Conservation (phyloP, 768 basidiomycete species). For the Fistulinella prunicolor region DNA sequence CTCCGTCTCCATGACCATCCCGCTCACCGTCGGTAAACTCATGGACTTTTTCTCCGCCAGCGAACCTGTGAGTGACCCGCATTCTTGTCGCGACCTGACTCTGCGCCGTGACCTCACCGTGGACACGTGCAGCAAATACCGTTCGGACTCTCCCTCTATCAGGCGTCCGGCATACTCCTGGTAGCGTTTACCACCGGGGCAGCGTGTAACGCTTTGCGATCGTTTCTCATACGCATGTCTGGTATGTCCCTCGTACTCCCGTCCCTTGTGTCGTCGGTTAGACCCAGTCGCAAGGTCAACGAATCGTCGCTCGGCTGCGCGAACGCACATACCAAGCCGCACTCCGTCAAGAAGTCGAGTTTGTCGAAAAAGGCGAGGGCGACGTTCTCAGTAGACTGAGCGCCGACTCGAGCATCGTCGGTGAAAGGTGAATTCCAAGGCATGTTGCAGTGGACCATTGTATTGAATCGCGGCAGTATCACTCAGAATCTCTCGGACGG, state of each 20-base stretch:
- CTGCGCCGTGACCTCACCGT: neutral
- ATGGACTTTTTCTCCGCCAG: slow-evolving; percentile 88
- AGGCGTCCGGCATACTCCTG: slow-evolving; percentile 74
- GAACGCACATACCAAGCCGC: slow-evolving; percentile 82
- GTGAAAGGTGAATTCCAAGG: slow-evolving; percentile 63
- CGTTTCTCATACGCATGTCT: slow-evolving; percentile 82
- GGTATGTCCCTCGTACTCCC: slow-evolving; percentile 46
- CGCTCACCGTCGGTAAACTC: slow-evolving; percentile 88
- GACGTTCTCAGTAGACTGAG: slow-evolving; percentile 91
- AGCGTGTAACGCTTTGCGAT: slow-evolving; percentile 77
- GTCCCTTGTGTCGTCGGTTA: too few relatives aligned
- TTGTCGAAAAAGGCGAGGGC: slow-evolving; percentile 88
- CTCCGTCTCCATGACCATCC: slow-evolving; percentile 87
- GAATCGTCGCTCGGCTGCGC: slow-evolving; percentile 86
- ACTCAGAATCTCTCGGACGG: slow-evolving; percentile 82
- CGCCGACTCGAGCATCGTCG: slow-evolving; percentile 89
- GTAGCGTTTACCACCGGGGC: slow-evolving; percentile 85
- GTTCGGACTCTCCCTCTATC: slow-evolving; percentile 71
- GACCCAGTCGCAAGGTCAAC: slow-evolving; percentile 68
- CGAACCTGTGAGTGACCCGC: slow-evolving; percentile 53
- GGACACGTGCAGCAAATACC: slow-evolving; percentile 61
- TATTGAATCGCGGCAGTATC: slow-evolving; percentile 37
- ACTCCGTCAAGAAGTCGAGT: slow-evolving; percentile 87
- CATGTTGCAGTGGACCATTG: neutral
- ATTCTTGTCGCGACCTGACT: neutral